Conservation (phyloP, 495 filamentous ascomycete genomes). For the Talaromyces ruber region DNA sequence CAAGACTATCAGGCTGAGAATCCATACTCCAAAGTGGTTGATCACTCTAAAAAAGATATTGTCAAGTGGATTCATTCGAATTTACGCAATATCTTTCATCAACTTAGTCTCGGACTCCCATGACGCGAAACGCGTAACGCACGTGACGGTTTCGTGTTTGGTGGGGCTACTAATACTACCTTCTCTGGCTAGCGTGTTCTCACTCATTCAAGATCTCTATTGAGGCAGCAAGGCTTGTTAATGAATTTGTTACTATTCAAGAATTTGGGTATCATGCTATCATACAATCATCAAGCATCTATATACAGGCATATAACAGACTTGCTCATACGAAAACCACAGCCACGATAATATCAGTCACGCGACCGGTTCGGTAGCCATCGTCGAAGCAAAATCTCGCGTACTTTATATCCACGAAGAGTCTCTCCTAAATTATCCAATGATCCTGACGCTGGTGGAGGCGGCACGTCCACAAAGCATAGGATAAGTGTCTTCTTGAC, state of each 20-base stretch:
- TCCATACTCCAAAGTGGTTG: constrained; percentile 21
- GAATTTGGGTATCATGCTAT: constrained; percentile 3
- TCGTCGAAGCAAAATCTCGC: constrained; percentile 72
- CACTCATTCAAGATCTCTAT: too few relatives aligned
- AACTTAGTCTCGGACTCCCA: background rate
- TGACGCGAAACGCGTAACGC: constrained; percentile 29
- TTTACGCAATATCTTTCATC: background rate
- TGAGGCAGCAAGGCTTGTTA: too few relatives aligned
- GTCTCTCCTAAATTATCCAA: constrained; percentile 49
- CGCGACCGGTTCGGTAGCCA: constrained; percentile 78
- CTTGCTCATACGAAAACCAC: too few relatives aligned
- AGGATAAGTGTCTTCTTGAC: constrained; percentile 84
- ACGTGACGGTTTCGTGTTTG: constrained; percentile 18
- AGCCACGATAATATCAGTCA: constrained; percentile 35
- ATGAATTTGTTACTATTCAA: background rate
- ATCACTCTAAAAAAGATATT: background rate
- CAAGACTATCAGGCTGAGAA: constrained; percentile 38
- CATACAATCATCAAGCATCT: constrained; percentile 1
- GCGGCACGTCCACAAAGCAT: constrained; percentile 84
- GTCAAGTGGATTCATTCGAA: background rate
- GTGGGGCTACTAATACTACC: constrained; percentile 23
- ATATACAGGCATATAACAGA: background rate
- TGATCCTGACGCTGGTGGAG: constrained; percentile 37
- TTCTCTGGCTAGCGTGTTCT: constrained; percentile 14
- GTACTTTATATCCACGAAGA: constrained; percentile 64